phyloP scores from a whole-genome alignment of 306 rosid species.

The Fragaria iinumae region DNA sequence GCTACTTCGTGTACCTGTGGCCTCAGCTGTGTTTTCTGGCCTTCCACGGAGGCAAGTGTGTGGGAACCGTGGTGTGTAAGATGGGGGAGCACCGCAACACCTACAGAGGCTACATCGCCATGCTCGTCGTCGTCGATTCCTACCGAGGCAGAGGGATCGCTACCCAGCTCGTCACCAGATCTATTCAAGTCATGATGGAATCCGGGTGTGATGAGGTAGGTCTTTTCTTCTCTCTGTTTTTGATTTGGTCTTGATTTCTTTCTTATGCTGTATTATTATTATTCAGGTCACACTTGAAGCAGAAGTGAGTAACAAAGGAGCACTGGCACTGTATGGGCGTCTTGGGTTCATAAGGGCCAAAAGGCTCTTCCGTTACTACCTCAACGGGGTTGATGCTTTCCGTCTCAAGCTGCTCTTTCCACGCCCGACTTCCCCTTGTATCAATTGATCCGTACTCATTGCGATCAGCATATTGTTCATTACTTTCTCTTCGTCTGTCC shows the following conservation, averaged over 20 bases:
- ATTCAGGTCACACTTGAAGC: conserved; percentile 85
- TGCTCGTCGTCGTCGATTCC: conserved; percentile 89
- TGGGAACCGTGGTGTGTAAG: conserved; percentile 96
- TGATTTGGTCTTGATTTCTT: too few relatives aligned
- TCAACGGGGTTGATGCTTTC: conserved; percentile 98
- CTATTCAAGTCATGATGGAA: conserved; percentile 90
- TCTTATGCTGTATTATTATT: too few relatives aligned
- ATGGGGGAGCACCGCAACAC: conserved; percentile 91
- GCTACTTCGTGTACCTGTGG: conserved; percentile 94
- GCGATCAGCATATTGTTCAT: too few relatives aligned
- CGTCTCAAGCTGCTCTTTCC: conserved; percentile 86
- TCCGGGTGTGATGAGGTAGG: conserved; percentile 96
- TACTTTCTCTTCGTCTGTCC: too few relatives aligned
- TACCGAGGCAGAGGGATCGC: conserved; percentile 94
- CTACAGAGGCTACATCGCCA: conserved; percentile 93
- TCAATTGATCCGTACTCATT: not conserved
- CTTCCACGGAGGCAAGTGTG: conserved; percentile 79
- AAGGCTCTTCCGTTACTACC: conserved; percentile 86
- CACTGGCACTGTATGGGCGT: conserved; percentile 87
- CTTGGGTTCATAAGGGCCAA: conserved; percentile 93
- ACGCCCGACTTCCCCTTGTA: conserved; percentile 34
- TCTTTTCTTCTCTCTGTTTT: not conserved
- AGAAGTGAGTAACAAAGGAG: conserved; percentile 96
- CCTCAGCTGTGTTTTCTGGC: conserved; percentile 96
- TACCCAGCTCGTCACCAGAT: conserved; percentile 82